A percentile compares a stretch with the other conserved stretches of the same genome.
phyloP scores from a whole-genome alignment of 1,284 basidiomycete genomes.

The Cryptococcus hybrid region DNA sequence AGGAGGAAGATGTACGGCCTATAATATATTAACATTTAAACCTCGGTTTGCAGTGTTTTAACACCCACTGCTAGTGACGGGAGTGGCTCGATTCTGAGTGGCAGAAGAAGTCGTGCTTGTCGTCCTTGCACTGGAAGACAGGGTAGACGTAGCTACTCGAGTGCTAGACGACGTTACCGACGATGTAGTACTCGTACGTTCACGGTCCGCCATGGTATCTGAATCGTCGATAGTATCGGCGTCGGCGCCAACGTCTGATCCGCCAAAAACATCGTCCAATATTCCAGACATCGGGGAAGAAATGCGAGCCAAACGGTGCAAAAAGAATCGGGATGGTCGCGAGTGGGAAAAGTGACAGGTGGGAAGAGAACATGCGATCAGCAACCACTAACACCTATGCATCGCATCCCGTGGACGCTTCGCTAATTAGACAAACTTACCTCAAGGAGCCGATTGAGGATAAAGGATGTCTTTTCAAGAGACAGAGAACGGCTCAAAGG shows the following conservation, averaged over 20 bases:
- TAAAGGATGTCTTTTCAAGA: background rate
- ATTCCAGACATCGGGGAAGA: constrained; percentile 2
- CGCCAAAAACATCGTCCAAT: constrained; percentile 1
- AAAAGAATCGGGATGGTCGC: background rate
- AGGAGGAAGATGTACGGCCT: background rate
- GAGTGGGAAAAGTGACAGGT: background rate
- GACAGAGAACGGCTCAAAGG: background rate
- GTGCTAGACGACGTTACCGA: no score
- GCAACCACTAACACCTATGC: no score
- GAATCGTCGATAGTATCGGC: background rate
- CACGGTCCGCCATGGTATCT: background rate
- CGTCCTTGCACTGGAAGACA: background rate
- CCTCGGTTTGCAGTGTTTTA: no score
- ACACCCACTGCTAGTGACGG: constrained; percentile 1
- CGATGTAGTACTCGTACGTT: no score
- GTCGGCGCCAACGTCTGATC: background rate
- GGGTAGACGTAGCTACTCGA: no score
- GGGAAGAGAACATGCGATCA: no score
- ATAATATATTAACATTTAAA: background rate
- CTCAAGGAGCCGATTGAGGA: background rate
- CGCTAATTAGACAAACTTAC: no score
- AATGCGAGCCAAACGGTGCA: no score
- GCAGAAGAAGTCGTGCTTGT: background rate
- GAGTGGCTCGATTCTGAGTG: constrained; percentile 9
- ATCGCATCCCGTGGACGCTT: no score